Percentiles rank a stretch among this genome's conserved stretches.
Conservation (phyloP, 2,329 filamentous ascomycete genomes). For the Trichoderma gracile region DNA sequence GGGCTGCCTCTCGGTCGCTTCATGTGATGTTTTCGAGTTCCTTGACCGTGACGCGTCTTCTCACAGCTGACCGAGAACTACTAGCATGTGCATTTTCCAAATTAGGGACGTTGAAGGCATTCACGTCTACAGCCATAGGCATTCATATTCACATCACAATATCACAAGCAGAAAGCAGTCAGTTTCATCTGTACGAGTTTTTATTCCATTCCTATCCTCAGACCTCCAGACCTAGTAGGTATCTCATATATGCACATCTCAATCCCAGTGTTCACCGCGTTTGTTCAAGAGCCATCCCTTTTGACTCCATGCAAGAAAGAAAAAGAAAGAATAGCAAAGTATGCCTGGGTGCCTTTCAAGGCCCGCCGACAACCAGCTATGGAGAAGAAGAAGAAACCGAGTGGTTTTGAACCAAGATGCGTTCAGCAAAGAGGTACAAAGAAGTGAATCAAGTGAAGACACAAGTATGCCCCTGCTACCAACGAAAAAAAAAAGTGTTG, state of each 20-base stretch:
- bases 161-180: not conserved
- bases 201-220: not conserved
- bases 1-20: not conserved
- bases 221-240: constrained; percentile 8
- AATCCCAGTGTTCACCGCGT: not conserved
- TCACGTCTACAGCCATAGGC: no score
- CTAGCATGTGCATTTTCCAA: no score
- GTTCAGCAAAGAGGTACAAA: constrained; percentile 14
- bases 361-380: constrained; percentile 14
- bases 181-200: not conserved
- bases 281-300: constrained; percentile 2
- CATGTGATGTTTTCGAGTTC: not conserved
- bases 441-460: not conserved
- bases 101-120: no score
- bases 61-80: no score
- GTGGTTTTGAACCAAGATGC: not conserved
- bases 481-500: not conserved
- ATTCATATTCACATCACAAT: not conserved
- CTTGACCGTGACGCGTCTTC: no score
- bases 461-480: no score
- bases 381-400: not conserved
- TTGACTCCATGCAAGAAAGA: not conserved
- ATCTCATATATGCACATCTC: constrained; percentile 2
- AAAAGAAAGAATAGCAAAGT: not conserved
- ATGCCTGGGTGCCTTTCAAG: not conserved